A percentile compares a stretch with the other conserved stretches of the same genome.
phyloP scores from a whole-genome alignment of 2,329 filamentous ascomycete genomes.

The Aspergillus sp. region DNA sequence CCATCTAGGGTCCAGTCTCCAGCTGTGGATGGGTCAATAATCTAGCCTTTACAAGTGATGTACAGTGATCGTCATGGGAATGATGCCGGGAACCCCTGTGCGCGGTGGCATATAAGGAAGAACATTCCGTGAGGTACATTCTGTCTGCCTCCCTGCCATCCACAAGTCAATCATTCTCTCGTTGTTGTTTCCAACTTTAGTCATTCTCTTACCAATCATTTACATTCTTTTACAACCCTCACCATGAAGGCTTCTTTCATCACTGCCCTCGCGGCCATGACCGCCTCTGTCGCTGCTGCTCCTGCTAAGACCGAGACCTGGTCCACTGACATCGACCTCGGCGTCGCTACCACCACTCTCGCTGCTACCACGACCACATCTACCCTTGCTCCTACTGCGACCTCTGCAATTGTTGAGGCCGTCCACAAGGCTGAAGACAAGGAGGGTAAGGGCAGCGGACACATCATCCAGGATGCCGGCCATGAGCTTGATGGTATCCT shows the following conservation, averaged over 20 bases:
- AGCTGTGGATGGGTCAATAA: too few species aligned
- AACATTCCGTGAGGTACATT: not conserved
- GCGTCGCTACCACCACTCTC: slow-evolving; percentile 1
- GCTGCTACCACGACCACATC: slow-evolving; percentile 6
- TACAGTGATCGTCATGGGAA: not conserved
- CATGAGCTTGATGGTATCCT: slow-evolving; percentile 26
- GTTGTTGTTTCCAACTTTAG: slow-evolving; percentile 15
- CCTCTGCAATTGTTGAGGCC: not conserved
- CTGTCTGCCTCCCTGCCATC: slow-evolving; percentile 2
- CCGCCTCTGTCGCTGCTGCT: slow-evolving; percentile 24
- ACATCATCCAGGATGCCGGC: slow-evolving; percentile 28
- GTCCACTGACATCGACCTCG: slow-evolving; percentile 15
- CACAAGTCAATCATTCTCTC: slow-evolving; percentile 17
- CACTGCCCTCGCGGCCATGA: slow-evolving; percentile 25
- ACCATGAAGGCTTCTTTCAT: slow-evolving; percentile 28
- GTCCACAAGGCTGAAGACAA: slow-evolving; percentile 3
- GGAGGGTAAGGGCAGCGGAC: slow-evolving; percentile 15
- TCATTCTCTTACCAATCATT: slow-evolving; percentile 21
- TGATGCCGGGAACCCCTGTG: not conserved
- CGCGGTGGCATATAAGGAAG: slow-evolving; percentile 13
- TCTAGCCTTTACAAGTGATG: not conserved
- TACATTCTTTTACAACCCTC: slow-evolving; percentile 14
- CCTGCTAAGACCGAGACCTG: slow-evolving; percentile 15
- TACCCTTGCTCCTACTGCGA: too few species aligned
- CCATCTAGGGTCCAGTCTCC: too few species aligned